Evolutionary conservation across 179 eudicot genomes (phyloP).

Genomic region (Actinidia chinensis): DNA sequence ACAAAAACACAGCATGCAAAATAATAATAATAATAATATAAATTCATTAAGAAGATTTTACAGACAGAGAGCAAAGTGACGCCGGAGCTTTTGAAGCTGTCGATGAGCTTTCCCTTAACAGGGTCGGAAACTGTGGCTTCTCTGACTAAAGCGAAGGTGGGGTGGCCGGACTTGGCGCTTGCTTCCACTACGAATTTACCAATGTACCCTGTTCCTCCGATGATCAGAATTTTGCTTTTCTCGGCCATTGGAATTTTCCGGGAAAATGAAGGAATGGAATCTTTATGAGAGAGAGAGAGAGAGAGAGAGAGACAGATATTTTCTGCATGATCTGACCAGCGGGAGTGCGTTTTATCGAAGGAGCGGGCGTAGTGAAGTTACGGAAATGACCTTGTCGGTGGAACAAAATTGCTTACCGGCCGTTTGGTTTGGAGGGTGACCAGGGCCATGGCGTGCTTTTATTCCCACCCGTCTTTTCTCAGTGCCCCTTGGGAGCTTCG

Average conservation of each 20-base stretch:
- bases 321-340: too few species aligned
- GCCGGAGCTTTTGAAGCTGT: conserved; percentile 41
- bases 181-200: conserved; percentile 56
- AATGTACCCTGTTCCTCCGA: conserved; percentile 57
- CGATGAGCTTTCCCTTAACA: conserved; percentile 36
- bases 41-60: not conserved
- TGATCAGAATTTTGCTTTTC: conserved; percentile 49
- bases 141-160: conserved; percentile 41
- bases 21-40: not conserved
- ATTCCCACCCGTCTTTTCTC: too few species aligned
- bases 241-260: conserved; percentile 33
- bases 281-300: not conserved
- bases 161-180: conserved; percentile 45
- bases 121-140: conserved; percentile 45
- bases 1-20: not conserved
- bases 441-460: too few species aligned
- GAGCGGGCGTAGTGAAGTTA: not conserved
- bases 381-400: not conserved
- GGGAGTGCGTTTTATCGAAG: not conserved
- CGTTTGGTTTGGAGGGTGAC: too few species aligned
- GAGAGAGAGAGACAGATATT: not conserved
- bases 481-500: too few species aligned
- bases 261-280: not conserved
- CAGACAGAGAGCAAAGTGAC: conserved; percentile 42
- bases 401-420: not conserved